Evolutionary conservation across 306 rosid genomes (phyloP), one percentile per base, ranked within the genome.

Genomic region (Vigna mungo): DNA sequence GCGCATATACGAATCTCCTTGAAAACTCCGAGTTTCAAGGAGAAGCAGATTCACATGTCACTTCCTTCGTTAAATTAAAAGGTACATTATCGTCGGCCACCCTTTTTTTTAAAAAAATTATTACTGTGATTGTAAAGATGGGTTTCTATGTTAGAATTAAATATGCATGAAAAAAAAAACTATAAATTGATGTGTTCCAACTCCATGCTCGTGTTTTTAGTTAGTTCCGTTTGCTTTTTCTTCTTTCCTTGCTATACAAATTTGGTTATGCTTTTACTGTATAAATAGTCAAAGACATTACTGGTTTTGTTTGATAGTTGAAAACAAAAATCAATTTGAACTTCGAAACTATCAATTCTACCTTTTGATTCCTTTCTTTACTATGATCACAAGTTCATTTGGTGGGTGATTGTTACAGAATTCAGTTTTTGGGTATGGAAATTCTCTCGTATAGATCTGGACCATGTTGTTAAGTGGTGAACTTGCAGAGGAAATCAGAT

Each of bases 1-100:
- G 41, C 13, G 27, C 18, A 10, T 27, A 12, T 43, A 9, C 2
- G 14, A 36, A 62, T 62, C 47, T 36, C 25, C 47, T 34, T 62
- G 20, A 52, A 70, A 44, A 49, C 27, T 16, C 34, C 27, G 5
- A 54, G 11, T 21, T 27, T 62, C 14, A 10, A 46, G 30, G 6
- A 20, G 43, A 41, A 6, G 37, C 54, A 43, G 61, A 76, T 44
- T 68, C 41, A 65, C 65, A 55, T 71, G 79, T 48, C 18, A 52
- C 17, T 21, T 62, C 74, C 54, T 62, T 72, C 82, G 13, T 56
- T 71, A 46, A 55, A 11, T 64, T 77, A 72, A 71, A 65, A 79
- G 85, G 78, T 66, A 66, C 27, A 53, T 37, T 37, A 7, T 37
- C 43, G 0, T 1, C 0, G 9, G 9, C 9, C 43, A 0, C 10